Percentiles rank a stretch among this genome's conserved stretches.
Conservation (phyloP, 75 land plant species). For the Ceratopteris richardii region DNA sequence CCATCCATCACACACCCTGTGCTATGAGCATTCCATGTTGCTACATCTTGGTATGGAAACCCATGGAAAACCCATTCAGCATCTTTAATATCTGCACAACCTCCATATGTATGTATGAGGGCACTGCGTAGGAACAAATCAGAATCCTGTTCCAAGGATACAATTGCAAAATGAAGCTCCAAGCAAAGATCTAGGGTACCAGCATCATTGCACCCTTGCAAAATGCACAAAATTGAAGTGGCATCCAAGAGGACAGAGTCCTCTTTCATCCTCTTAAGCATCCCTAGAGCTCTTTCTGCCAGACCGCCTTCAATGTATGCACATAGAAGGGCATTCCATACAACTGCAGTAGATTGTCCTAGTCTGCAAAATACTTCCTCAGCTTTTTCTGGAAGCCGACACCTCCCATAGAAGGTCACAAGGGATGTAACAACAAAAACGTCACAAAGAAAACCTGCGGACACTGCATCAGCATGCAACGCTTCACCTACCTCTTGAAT, state of each 20-base stretch:
- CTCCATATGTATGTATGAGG: conserved; percentile 24
- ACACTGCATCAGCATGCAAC: conserved; percentile 26
- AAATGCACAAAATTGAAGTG: neutral
- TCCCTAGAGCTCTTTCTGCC: conserved; percentile 1
- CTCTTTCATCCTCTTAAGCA: neutral
- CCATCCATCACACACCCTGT: conserved; percentile 22
- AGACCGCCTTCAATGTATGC: conserved; percentile 1
- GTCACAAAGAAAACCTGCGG: conserved; percentile 9
- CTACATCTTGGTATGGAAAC: conserved; percentile 16
- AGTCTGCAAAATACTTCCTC: conserved; percentile 1
- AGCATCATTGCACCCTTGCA: conserved; percentile 12
- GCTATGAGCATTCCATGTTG: conserved; percentile 27
- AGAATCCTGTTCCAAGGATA: neutral
- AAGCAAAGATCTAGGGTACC: conserved; percentile 2
- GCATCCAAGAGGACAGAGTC: neutral
- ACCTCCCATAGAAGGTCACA: conserved; percentile 7
- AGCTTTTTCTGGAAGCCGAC: conserved; percentile 1
- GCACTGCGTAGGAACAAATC: conserved; percentile 4
- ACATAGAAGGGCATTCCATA: conserved; percentile 21
- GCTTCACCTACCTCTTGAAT: conserved; percentile 20
- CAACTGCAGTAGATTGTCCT: neutral
- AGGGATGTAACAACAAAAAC: conserved; percentile 4
- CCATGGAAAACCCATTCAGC: conserved; percentile 7
- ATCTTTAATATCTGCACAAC: conserved; percentile 13
- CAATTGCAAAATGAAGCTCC: conserved; percentile 4